Evolutionary conservation across 148 eudicot genomes (phyloP), one percentile per base, ranked within the genome.

Genomic region (Arbutus unedo): DNA sequence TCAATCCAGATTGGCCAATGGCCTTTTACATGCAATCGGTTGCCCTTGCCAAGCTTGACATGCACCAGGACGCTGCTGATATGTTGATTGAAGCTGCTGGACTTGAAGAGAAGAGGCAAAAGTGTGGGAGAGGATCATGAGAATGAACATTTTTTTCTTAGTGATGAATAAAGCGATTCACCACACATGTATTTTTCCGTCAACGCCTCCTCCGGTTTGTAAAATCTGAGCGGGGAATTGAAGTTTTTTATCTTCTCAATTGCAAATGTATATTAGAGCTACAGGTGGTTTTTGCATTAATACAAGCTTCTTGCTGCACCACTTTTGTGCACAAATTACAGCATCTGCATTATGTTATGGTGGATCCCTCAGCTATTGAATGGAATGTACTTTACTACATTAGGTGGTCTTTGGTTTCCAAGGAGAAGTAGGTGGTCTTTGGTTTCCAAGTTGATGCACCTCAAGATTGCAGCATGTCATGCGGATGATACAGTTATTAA

Each of bases 11-110:
- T 80, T 94, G 98, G 98, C 88, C 98, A 0, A 91, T 93, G 0
- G 95, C 98, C n/a, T 94, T 94, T 82, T 94, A 94, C 83, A 91
- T 94, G 95, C 98, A 94, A 75, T 88, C 96, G 5, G 96, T 94
- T 59, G 98, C 98, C 77, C 92, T 94, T 19, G 90, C 92, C 6
- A 94, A 94, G 90, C 91, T 94, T 18, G 93, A 93, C 81, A 94
- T 94, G 98, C 91, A 94, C 82, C 87, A 93, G 84, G 98, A 94
- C 71, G 93, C 96, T 0, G 83, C 85, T 45, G 98, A 94, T 85
- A 94, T 94, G 98, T 88, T 94, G 70, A 91, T 86, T 41, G 98
- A 94, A 83, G 98, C 95, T 25, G 88, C 96, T 47, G 84, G 82
- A 19, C 93, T 93, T 19, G 98, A 94, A 89, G 95, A 93, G 82